phyloP scores from a whole-genome alignment of 2,329 filamentous ascomycete species.

The Septoria petroselini region DNA sequence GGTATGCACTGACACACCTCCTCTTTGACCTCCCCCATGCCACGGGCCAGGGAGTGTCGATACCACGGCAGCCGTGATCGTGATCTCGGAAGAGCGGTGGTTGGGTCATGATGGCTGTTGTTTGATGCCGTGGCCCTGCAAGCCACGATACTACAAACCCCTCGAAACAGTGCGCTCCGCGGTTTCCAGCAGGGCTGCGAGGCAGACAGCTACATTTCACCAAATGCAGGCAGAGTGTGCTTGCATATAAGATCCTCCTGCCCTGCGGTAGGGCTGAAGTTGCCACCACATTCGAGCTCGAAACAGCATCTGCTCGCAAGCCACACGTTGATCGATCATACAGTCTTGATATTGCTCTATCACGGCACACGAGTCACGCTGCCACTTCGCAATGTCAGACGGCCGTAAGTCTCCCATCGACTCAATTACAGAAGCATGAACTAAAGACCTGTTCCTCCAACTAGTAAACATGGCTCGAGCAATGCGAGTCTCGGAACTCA shows the following conservation, averaged over 20 bases:
- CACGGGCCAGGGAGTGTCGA: not conserved
- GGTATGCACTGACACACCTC: slow-evolving; percentile 11
- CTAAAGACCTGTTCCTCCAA: slow-evolving; percentile 4
- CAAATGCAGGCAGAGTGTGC: slow-evolving; percentile 1
- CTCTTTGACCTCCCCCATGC: not conserved
- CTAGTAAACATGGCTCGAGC: slow-evolving; percentile 63
- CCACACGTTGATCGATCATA: not conserved
- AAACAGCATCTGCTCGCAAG: not conserved
- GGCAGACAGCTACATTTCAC: not conserved
- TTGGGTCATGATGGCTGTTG: slow-evolving; percentile 7
- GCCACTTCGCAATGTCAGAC: slow-evolving; percentile 50
- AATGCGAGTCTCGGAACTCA: slow-evolving; percentile 60
- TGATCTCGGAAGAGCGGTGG: slow-evolving; percentile 7
- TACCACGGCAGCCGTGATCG: not conserved
- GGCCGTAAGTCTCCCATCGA: slow-evolving; percentile 44
- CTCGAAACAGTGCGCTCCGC: not conserved
- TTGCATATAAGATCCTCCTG: slow-evolving; percentile 7
- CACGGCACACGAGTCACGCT: slow-evolving; percentile 4
- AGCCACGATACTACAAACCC: slow-evolving; percentile 13
- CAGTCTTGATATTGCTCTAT: not conserved
- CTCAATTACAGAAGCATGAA: not conserved
- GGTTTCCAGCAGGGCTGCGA: too few relatives aligned
- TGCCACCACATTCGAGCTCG: slow-evolving; percentile 5
- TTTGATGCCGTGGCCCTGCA: slow-evolving; percentile 11
- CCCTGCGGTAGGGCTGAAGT: slow-evolving; percentile 9